Evolutionary conservation across 2,329 filamentous ascomycete genomes (phyloP), one percentile per base, ranked within the genome.

Genomic region (Sporothrix globosa): DNA sequence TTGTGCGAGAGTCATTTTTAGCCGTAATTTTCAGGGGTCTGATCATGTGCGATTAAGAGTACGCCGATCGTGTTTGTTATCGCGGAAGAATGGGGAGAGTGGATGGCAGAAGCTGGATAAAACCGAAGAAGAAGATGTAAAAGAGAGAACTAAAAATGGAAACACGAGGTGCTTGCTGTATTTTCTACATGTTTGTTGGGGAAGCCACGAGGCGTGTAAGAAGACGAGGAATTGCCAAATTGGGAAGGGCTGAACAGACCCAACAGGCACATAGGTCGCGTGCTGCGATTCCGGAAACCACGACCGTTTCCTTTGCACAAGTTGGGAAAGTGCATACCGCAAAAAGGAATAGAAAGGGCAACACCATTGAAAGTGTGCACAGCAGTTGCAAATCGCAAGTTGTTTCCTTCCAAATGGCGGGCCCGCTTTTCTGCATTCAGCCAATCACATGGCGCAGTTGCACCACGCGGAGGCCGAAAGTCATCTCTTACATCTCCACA

Each of bases 1-100:
- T 14, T 41, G 63, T 30, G 56, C 13, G 19, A 60, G 11, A 14
- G n/a, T 21, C 56, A 60, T 41, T 34, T 68, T 68, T 68, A 58
- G 66, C 52, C 50, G 66, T 46, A 56, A 68, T 68, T 56, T 54
- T 48, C 66, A 68, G 52, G 65, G 66, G 66, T 48, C 21, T 30
- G n/a, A 30, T 54, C 52, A 46, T 56, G 52, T 68, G 66, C 50
- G 34, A 58, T 27, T 68, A 21, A 68, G 34, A 56, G 39, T 46
- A 39, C 19, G 34, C 19, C 17, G 44, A n/a, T 39, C 66, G 24
- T 48, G 52, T 30, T 56, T 67, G 60, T 21, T 41, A 48, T 24
- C 46, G 44, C 14, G 60, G 60, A 39, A 5, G 30, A 67, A 21
- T 39, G 19, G 19, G 21, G 44, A 6, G 17, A 6, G 4, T 17